A percentile compares a stretch with the other conserved stretches of the same genome.
Conservation (phyloP, 1,139 yeast genomes). For the Yamadazyma aaseri region DNA sequence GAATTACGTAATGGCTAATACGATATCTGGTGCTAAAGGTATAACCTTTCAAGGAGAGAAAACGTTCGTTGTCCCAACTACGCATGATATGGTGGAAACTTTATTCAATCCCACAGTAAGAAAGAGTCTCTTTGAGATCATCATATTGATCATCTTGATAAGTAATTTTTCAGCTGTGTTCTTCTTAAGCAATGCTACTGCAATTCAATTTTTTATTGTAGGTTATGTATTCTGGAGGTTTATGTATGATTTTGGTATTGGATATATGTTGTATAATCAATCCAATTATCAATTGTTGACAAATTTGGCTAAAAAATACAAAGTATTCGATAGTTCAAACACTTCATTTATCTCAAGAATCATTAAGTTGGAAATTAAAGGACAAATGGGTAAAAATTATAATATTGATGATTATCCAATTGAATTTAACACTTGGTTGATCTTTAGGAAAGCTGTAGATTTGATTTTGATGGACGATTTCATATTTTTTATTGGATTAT, state of each 20-base stretch:
- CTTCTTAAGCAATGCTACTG: conserved; percentile 25
- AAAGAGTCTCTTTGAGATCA: conserved; percentile 65
- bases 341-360: conserved; percentile 39
- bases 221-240: conserved; percentile 77
- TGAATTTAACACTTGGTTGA: conserved; percentile 82
- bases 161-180: conserved; percentile 54
- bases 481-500: conserved; percentile 70
- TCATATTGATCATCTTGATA: conserved; percentile 53
- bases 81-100: conserved; percentile 85
- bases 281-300: conserved; percentile 60
- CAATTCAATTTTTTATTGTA: conserved; percentile 48
- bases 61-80: conserved; percentile 68
- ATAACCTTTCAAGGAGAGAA: conserved; percentile 47
- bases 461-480: conserved; percentile 85
- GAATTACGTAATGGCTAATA: conserved; percentile 20
- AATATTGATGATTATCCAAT: conserved; percentile 55
- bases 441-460: conserved; percentile 79
- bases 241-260: conserved; percentile 78
- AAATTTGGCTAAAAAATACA: conserved; percentile 46
- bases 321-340: conserved; percentile 44
- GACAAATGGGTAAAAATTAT: conserved; percentile 61
- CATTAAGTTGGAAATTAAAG: conserved; percentile 43
- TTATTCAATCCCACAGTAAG: conserved; percentile 73
- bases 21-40: conserved; percentile 38
- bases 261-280: conserved; percentile 66